These are phyloP conservation scores for Plantago elongata DNA, from an alignment of 257 asterid genomes.

Conservation along the genomic window DNA sequence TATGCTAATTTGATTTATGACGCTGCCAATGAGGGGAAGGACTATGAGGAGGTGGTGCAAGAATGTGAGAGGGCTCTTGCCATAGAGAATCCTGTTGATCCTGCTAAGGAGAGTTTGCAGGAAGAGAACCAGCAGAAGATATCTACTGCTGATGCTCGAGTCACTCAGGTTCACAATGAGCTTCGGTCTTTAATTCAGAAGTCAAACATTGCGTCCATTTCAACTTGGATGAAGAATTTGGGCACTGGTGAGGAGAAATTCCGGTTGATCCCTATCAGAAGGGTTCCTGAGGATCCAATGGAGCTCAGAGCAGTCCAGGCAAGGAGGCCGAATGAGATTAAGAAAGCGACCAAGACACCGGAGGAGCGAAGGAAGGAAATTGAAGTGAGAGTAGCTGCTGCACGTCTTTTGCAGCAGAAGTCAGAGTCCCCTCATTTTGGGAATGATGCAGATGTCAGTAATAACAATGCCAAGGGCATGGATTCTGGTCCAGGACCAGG, in stretches of 20 bases:
- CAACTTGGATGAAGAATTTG: constrained; percentile 70
- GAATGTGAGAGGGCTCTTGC: constrained; percentile 82
- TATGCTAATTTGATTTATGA: constrained; percentile 72
- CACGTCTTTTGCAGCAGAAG: constrained; percentile 70
- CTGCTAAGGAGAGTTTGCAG: constrained; percentile 76
- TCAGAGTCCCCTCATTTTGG: constrained; percentile 37
- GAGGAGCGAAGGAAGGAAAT: constrained; percentile 84
- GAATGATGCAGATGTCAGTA: constrained; percentile 37
- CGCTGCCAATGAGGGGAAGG: constrained; percentile 58
- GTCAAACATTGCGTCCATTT: constrained; percentile 66
- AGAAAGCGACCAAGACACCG: constrained; percentile 64
- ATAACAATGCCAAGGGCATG: constrained; percentile 28
- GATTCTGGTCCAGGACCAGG: constrained; percentile 42
- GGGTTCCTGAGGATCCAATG: constrained; percentile 76
- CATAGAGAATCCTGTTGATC: constrained; percentile 77
- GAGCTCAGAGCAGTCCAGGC: constrained; percentile 57
- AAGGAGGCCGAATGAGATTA: constrained; percentile 68
- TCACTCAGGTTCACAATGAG: constrained; percentile 52
- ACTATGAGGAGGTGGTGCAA: constrained; percentile 70
- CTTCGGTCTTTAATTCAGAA: constrained; percentile 70
- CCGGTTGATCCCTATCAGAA: constrained; percentile 65
- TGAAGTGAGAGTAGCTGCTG: constrained; percentile 86
- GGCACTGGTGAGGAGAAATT: constrained; percentile 66
- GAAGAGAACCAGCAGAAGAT: constrained; percentile 71
- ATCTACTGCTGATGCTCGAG: constrained; percentile 48